Evolutionary conservation across 148 eudicot genomes (phyloP).

Genomic region (Rhododendron henanense): DNA sequence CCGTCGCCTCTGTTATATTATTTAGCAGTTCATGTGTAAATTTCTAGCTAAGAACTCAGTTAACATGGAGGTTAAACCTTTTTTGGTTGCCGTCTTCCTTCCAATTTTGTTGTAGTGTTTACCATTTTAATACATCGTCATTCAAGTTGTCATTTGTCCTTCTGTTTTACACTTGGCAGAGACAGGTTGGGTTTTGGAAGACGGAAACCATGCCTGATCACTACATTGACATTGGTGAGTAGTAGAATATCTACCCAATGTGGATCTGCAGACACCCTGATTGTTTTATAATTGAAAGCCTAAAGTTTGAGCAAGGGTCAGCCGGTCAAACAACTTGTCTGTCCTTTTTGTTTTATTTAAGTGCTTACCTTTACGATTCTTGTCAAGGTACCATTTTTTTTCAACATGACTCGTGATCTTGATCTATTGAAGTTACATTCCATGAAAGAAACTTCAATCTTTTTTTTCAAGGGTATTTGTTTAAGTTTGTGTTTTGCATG

Average conservation of each 20-base stretch:
- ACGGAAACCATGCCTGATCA: slow-evolving; percentile 33
- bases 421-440: neutral
- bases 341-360: neutral
- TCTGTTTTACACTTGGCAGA: slow-evolving; percentile 32
- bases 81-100: neutral
- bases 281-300: neutral
- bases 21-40: neutral
- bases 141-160: slow-evolving; percentile 1
- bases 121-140: neutral
- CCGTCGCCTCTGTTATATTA: neutral
- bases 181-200: slow-evolving; percentile 52
- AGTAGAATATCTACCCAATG: neutral
- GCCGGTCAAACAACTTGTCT: neutral
- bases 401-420: neutral
- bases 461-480: neutral
- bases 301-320: neutral
- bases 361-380: neutral
- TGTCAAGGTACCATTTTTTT: neutral
- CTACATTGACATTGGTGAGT: slow-evolving; percentile 32
- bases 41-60: neutral
- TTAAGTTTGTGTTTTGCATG: slow-evolving; percentile 1
- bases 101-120: neutral
- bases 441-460: neutral
- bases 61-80: neutral
- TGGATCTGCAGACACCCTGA: neutral